These are phyloP conservation scores for Cyclostephanos tholiformis DNA, from an alignment of 108 stramenopile genomes.

Conservation along the genomic window DNA sequence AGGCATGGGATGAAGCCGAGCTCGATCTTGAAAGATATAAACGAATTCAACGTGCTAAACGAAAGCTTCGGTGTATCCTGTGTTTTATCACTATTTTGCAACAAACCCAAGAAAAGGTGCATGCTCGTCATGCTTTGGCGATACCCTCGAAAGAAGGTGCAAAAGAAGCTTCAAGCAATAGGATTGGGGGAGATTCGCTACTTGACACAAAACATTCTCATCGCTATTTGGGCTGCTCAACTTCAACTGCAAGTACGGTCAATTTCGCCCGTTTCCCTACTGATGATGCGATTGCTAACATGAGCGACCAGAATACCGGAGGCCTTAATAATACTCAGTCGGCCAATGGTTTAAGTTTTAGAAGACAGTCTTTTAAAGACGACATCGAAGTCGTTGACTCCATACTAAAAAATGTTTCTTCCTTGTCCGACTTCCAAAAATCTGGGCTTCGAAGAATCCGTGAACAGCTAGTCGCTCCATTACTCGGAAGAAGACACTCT, in stretches of 20 bases:
- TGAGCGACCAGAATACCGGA: neutral
- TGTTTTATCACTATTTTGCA: conserved; percentile 34
- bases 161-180: neutral
- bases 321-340: neutral
- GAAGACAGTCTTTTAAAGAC: neutral
- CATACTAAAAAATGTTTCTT: conserved; percentile 2
- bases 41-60: conserved; percentile 47
- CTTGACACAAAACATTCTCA: conserved; percentile 4
- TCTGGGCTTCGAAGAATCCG: conserved; percentile 17
- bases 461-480: conserved; percentile 4
- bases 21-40: conserved; percentile 42
- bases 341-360: neutral
- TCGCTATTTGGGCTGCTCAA: neutral
- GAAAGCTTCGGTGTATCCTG: conserved; percentile 35
- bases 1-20: conserved; percentile 44
- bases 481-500: conserved; percentile 16
- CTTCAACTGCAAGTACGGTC: neutral
- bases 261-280: neutral
- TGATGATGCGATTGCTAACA: conserved; percentile 1
- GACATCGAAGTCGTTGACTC: conserved; percentile 26
- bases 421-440: conserved; percentile 24
- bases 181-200: neutral
- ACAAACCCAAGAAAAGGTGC: conserved; percentile 30
- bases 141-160: neutral
- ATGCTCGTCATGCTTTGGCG: conserved; percentile 5